Evolutionary conservation across 148 eudicot species (phyloP), one percentile per base, ranked within the genome.

Genomic region (Fagopyrum esculentum): DNA sequence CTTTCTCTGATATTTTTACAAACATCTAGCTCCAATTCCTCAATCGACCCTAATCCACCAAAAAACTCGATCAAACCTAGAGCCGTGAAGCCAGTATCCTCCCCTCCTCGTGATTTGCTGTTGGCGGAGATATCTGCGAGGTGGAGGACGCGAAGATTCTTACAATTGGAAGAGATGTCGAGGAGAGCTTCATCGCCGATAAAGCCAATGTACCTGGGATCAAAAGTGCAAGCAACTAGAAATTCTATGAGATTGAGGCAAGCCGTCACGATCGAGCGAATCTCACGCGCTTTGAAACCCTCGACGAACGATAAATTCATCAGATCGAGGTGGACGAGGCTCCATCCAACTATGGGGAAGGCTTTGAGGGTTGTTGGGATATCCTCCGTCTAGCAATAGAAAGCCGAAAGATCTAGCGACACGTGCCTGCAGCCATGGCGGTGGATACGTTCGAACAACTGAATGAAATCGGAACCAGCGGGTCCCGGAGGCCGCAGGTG

Each of bases 301-400:
- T 92, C 99, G 0, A 91, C 80, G 30, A 95, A 81, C 0, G 91
- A 89, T 0, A 85, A 81, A 68, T 95, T 92, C 68, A 92, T 29
- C 51, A 92, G 74, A 80, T 95, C 78, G 5, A 95, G 77, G 0
- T 45, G 4, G 1, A 78, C 74, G 11, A 95, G 78, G 4, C 72
- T 83, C 1, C 48, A 0, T 0, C 84, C 80, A 2, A 80, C 30
- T 0, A 1, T 9, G 0, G 89, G 83, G 16, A 76, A 30, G 0
- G 83, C 71, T 3, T 86, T 78, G 0, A 95, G 71, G 2, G 91
- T 22, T 22, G 26, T 22, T 1, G 79, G 80, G n/a, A 95, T 72
- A 78, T 95, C 99, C 45, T 95, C 97, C 9, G 91, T 89, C 96
- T 96, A 95, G 79, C 90, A 95, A 56, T 95, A 95, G 63, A 90